phyloP scores from a whole-genome alignment of 2,329 filamentous ascomycete genomes.

The Alternaria gaisen region DNA sequence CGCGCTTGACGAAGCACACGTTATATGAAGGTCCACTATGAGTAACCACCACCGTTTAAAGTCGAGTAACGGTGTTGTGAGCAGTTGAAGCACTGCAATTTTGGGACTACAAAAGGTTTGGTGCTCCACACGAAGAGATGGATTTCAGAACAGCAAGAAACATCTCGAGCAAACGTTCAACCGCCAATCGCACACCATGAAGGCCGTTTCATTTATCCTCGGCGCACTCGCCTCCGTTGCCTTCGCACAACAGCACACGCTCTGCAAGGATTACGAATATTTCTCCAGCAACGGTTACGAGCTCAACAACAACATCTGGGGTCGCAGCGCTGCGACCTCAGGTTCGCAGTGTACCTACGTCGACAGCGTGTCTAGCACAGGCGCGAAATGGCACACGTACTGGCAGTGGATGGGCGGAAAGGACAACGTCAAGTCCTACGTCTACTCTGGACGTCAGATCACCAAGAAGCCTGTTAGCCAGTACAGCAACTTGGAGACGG shows the following conservation, averaged over 20 bases:
- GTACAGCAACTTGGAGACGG: conserved; percentile 31
- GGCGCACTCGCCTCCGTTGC: conserved; percentile 10
- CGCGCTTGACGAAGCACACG: conserved; percentile 7
- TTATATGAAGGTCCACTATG: conserved; percentile 14
- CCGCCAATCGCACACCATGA: conserved; percentile 7
- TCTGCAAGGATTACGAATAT: conserved; percentile 33
- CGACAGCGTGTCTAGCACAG: conserved; percentile 23
- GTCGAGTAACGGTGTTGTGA: background rate
- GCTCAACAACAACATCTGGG: conserved; percentile 39
- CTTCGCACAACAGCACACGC: conserved; percentile 15
- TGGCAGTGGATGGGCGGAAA: conserved; percentile 33
- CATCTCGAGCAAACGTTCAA: background rate
- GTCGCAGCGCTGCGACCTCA: conserved; percentile 23
- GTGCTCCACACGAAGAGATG: background rate
- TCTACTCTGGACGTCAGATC: conserved; percentile 30
- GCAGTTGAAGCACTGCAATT: background rate
- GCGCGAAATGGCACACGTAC: conserved; percentile 26
- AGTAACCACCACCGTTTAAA: conserved; percentile 15
- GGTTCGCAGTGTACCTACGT: conserved; percentile 32
- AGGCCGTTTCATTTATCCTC: conserved; percentile 13
- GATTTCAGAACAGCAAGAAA: background rate
- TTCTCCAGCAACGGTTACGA: conserved; percentile 32
- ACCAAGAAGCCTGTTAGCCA: conserved; percentile 27
- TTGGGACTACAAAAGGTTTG: conserved; percentile 9
- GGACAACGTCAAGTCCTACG: conserved; percentile 38